phyloP scores from a whole-genome alignment of 2,329 filamentous ascomycete genomes.

The Colletotrichum acutatum region DNA sequence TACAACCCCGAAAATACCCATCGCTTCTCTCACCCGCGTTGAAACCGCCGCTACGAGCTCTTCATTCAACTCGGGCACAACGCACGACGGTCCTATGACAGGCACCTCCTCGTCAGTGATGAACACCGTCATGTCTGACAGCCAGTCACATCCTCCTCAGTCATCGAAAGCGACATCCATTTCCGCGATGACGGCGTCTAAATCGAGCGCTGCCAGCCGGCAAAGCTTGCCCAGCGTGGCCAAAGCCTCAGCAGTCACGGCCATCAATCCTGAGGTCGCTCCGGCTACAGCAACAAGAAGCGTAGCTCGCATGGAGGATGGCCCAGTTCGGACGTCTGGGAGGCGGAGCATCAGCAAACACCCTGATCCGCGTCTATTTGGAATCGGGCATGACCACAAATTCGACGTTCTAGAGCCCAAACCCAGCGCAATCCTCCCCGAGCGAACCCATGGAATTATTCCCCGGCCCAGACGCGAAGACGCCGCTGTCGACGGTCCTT shows the following conservation, averaged over 20 bases:
- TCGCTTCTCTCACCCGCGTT: constrained; percentile 52
- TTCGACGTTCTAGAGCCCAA: constrained; percentile 53
- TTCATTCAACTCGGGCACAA: constrained; percentile 44
- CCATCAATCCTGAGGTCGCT: constrained; percentile 58
- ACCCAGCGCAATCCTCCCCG: constrained; percentile 44
- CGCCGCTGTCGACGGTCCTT: constrained; percentile 56
- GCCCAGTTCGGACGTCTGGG: constrained; percentile 47
- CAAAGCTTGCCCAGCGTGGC: constrained; percentile 56
- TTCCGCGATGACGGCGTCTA: constrained; percentile 57
- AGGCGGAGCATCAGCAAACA: constrained; percentile 55
- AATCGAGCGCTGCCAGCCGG: constrained; percentile 51
- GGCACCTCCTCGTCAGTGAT: constrained; percentile 51
- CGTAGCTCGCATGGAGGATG: constrained; percentile 55
- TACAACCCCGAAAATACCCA: constrained; percentile 53
- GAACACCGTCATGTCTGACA: constrained; percentile 49
- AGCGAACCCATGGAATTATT: constrained; percentile 38
- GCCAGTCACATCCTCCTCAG: constrained; percentile 52
- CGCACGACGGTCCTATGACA: constrained; percentile 47
- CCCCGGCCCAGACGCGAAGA: constrained; percentile 54
- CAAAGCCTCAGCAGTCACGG: constrained; percentile 53
- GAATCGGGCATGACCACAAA: constrained; percentile 48
- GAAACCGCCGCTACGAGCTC: constrained; percentile 50
- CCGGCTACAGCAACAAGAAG: constrained; percentile 59
- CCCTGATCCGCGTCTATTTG: constrained; percentile 51
- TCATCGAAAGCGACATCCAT: constrained; percentile 62